These are phyloP conservation scores for Fragaria nilgerrensis DNA, from an alignment of 306 rosid genomes.

Conservation along the genomic window DNA sequence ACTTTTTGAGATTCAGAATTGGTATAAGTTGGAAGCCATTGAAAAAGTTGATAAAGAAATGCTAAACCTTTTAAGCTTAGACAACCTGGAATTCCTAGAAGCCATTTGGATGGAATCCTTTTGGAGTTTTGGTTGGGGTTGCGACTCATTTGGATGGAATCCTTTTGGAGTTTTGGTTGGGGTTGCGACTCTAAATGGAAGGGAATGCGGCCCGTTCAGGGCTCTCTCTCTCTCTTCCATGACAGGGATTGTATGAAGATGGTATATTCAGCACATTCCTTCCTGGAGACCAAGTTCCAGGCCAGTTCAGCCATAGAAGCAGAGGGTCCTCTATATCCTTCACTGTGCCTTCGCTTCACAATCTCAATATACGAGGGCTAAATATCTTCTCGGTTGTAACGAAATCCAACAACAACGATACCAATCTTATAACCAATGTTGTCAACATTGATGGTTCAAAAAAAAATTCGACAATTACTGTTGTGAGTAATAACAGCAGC, in stretches of 20 bases:
- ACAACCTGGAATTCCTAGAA: not conserved
- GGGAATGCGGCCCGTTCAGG: not conserved
- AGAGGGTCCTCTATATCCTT: not conserved
- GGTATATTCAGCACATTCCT: slow-evolving; percentile 5
- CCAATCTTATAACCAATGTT: not conserved
- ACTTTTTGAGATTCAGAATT: rapidly evolving
- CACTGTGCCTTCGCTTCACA: not conserved
- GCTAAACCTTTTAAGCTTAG: not conserved
- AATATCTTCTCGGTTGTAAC: not conserved
- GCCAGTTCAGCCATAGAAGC: not conserved
- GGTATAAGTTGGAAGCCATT: not conserved
- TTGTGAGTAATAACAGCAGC: not conserved
- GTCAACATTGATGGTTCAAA: not conserved
- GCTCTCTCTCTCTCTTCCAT: not conserved
- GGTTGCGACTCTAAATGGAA: too few relatives aligned
- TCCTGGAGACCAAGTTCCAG: not conserved
- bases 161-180: too few relatives aligned
- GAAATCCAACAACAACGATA: not conserved
- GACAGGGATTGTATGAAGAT: not conserved
- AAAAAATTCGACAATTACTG: not conserved
- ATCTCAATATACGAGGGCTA: not conserved
- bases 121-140: too few relatives aligned
- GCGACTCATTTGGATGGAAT: too few relatives aligned
- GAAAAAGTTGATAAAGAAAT: not conserved
- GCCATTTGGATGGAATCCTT: not conserved